Evolutionary conservation across 2,329 filamentous ascomycete genomes (phyloP).

Genomic region (Cladosporium sp.): DNA sequence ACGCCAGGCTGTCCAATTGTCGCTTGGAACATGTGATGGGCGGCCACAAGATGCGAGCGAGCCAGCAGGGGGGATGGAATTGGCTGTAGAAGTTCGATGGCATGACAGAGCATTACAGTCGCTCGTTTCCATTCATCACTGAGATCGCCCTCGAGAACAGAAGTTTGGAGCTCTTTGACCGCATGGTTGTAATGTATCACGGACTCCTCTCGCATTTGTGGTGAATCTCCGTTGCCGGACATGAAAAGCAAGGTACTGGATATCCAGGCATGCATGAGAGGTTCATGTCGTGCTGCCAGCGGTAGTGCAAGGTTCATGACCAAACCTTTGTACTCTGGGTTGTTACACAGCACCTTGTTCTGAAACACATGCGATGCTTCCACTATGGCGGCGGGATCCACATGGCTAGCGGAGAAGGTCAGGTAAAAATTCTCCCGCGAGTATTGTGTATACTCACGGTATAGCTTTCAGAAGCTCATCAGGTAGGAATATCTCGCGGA

Average conservation of each 20-base stretch:
- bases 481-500: neutral
- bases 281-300: conserved; percentile 17
- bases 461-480: conserved; percentile 14
- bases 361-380: conserved; percentile 22
- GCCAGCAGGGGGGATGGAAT: conserved; percentile 13
- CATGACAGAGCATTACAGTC: conserved; percentile 23
- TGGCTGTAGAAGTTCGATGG: conserved; percentile 23
- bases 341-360: conserved; percentile 20
- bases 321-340: conserved; percentile 19
- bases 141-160: neutral
- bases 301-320: conserved; percentile 21
- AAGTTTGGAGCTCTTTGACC: neutral
- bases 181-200: conserved; percentile 25
- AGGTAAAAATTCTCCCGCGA: neutral
- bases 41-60: conserved; percentile 21
- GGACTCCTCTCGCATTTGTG: conserved; percentile 18
- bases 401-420: neutral
- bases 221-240: neutral
- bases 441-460: conserved; percentile 18
- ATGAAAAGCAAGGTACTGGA: conserved; percentile 21
- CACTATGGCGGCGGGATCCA: conserved; percentile 18
- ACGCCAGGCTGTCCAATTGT: neutral
- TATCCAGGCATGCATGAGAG: conserved; percentile 26
- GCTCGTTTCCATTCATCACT: conserved; percentile 22
- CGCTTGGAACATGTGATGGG: conserved; percentile 21